Evolutionary conservation across 2,329 filamentous ascomycete genomes (phyloP).

Genomic region (Neopestalotiopsis sp.): DNA sequence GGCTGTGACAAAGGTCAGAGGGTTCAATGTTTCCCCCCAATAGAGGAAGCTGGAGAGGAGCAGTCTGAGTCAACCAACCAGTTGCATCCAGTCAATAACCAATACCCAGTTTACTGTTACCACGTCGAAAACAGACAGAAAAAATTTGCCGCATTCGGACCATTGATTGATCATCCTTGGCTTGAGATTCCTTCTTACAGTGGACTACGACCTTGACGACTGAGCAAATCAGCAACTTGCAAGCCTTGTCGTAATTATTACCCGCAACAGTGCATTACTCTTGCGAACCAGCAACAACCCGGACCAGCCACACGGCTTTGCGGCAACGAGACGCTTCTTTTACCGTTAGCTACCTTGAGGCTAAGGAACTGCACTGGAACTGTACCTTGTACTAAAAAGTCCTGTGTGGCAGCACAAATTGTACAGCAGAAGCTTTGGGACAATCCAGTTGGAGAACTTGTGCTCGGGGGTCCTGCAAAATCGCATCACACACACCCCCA

Average conservation of each 20-base stretch:
- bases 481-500: neutral
- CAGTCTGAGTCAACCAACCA: slow-evolving; percentile 7
- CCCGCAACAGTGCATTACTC: neutral
- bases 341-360: too few relatives aligned
- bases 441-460: slow-evolving; percentile 1
- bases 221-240: neutral
- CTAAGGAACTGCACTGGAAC: neutral
- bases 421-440: neutral
- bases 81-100: slow-evolving; percentile 5
- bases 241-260: neutral
- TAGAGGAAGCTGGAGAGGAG: neutral
- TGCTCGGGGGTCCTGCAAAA: neutral
- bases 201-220: neutral
- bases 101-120: neutral
- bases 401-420: neutral
- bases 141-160: neutral
- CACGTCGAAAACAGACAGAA: neutral
- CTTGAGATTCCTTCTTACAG: neutral
- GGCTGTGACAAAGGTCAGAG: neutral
- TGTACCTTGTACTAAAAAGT: neutral
- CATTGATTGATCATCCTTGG: neutral
- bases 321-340: neutral
- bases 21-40: neutral
- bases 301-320: neutral
- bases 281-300: neutral